phyloP scores from a whole-genome alignment of 306 rosid species.

The Arachis stenosperma region DNA sequence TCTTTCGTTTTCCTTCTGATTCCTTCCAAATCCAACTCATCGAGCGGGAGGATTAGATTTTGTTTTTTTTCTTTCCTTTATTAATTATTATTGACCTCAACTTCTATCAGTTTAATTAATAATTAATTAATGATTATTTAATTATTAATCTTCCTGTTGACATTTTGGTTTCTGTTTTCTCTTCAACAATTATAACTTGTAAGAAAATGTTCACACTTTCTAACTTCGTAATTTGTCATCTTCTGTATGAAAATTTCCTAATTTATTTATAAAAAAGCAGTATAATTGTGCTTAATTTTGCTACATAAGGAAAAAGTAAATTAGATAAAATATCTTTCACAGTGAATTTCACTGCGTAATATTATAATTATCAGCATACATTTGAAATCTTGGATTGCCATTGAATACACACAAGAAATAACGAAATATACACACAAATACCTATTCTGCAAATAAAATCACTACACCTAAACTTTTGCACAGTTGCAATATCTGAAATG shows the following conservation, averaged over 20 bases:
- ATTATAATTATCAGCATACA: too few species aligned
- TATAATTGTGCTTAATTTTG: neutral
- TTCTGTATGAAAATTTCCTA: neutral
- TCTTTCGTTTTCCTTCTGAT: neutral
- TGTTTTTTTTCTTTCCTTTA: neutral
- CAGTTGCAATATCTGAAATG: slow-evolving; percentile 17
- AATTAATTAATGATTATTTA: neutral
- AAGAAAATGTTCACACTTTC: neutral
- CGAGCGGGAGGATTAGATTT: slow-evolving; percentile 29
- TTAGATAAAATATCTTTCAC: too few species aligned
- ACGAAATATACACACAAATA: neutral
- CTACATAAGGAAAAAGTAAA: neutral
- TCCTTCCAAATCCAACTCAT: slow-evolving; percentile 3
- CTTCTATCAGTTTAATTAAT: neutral
- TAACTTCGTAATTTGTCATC: neutral
- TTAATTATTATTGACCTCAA: neutral
- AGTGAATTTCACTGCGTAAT: too few species aligned
- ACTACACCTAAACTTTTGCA: slow-evolving; percentile 4
- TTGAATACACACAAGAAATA: too few species aligned
- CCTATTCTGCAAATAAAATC: neutral
- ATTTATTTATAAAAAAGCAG: neutral
- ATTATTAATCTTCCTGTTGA: neutral
- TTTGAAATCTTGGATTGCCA: neutral
- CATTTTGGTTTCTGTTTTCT: neutral
- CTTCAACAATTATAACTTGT: neutral